phyloP scores from a whole-genome alignment of 2,329 filamentous ascomycete genomes.

The Dothistroma septosporum region DNA sequence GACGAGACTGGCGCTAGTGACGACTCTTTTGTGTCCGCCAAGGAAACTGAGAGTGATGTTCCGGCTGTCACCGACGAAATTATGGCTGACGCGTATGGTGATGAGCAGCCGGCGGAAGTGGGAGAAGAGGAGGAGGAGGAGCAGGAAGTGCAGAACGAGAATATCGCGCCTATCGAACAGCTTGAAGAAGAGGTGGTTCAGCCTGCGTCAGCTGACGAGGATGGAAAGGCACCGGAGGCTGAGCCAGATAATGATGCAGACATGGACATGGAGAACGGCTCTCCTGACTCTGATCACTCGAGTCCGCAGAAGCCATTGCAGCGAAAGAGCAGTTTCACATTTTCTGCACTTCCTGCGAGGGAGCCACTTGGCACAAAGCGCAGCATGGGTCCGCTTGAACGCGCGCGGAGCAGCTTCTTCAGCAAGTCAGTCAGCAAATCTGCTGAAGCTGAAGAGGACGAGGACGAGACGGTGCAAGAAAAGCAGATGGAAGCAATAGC shows the following conservation, averaged over 20 bases:
- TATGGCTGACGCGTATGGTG: slow-evolving; percentile 15
- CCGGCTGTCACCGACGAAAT: slow-evolving; percentile 11
- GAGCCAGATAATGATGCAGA: slow-evolving; percentile 34
- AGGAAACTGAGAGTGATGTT: slow-evolving; percentile 38
- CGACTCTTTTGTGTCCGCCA: slow-evolving; percentile 49
- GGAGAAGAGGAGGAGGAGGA: slow-evolving; percentile 14
- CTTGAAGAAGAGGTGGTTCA: slow-evolving; percentile 17
- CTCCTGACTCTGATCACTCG: slow-evolving; percentile 47
- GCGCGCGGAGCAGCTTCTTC: slow-evolving; percentile 64
- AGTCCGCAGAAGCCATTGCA: slow-evolving; percentile 72
- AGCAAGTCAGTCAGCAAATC: slow-evolving; percentile 68
- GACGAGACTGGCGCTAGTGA: slow-evolving; percentile 32
- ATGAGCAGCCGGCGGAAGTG: slow-evolving; percentile 12
- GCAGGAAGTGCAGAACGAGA: slow-evolving; percentile 29
- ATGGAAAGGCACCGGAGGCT: slow-evolving; percentile 28
- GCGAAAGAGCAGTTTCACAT: slow-evolving; percentile 91
- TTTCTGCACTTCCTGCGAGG: slow-evolving; percentile 84
- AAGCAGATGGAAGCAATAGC: slow-evolving; percentile 43
- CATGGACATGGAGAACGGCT: slow-evolving; percentile 40
- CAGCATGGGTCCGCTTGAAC: slow-evolving; percentile 73
- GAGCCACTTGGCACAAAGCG: slow-evolving; percentile 83
- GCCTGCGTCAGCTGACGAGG: background rate
- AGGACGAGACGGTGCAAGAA: slow-evolving; percentile 51
- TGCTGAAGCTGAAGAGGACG: slow-evolving; percentile 53
- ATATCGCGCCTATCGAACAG: slow-evolving; percentile 16